phyloP scores from a whole-genome alignment of 2,329 filamentous ascomycete genomes.

The Trichoderma asperellum region DNA sequence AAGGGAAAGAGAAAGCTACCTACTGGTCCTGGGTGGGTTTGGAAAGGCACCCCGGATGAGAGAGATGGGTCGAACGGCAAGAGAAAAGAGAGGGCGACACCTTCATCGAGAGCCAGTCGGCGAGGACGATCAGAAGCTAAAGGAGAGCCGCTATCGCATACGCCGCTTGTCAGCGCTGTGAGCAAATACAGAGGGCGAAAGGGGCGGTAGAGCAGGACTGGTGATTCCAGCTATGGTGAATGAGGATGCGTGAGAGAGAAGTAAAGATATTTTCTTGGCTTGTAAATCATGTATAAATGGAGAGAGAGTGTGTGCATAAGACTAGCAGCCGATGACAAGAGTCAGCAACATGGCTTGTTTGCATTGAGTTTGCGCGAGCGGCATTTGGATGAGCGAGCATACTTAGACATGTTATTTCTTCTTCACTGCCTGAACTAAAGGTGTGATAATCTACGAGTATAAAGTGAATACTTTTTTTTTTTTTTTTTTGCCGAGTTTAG shows the following conservation, averaged over 20 bases:
- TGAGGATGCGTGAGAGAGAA: background rate
- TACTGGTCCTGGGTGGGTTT: constrained; percentile 32
- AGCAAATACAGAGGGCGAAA: constrained; percentile 5
- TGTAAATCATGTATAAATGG: background rate
- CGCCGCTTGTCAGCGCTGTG: constrained; percentile 17
- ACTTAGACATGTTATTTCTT: background rate
- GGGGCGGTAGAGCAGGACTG: background rate
- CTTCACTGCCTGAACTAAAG: background rate
- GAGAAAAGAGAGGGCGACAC: background rate
- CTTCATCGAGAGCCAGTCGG: background rate
- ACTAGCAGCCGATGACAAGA: background rate
- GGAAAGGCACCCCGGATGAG: constrained; percentile 29
- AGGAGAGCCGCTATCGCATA: background rate
- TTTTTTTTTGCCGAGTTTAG: background rate
- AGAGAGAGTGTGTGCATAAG: background rate
- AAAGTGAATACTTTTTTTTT: background rate
- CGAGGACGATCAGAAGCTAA: background rate
- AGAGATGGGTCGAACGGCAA: background rate
- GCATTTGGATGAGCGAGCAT: background rate
- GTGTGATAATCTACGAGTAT: background rate
- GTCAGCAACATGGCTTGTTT: background rate
- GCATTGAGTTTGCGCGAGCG: background rate
- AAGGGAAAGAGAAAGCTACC: constrained; percentile 34
- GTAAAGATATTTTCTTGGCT: background rate
- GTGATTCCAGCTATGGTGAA: background rate